A percentile compares a stretch with the other conserved stretches of the same genome.
phyloP scores from a whole-genome alignment of 257 asterid species.

The Gardenia jasminoides region DNA sequence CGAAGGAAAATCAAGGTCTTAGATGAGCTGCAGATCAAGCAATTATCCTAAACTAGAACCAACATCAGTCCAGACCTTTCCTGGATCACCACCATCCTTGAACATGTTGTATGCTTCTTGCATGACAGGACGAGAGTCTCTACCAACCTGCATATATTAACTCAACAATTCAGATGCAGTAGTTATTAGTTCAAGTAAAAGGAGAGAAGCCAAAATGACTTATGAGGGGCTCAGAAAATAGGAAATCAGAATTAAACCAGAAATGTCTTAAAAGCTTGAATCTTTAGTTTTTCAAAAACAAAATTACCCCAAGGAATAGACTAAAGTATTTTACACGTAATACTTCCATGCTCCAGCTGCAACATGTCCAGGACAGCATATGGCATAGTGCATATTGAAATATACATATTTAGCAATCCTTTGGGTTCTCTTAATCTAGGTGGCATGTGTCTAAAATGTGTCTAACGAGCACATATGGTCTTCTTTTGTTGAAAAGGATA shows the following conservation, averaged over 20 bases:
- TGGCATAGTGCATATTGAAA: neutral
- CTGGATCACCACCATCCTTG: conserved; percentile 85
- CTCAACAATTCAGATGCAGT: conserved; percentile 13
- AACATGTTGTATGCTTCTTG: conserved; percentile 68
- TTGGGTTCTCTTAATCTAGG: neutral
- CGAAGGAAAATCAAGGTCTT: neutral
- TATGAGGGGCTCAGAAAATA: neutral
- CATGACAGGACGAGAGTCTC: conserved; percentile 81
- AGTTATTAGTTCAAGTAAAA: neutral
- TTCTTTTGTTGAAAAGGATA: neutral
- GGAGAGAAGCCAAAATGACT: neutral
- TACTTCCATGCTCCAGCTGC: neutral
- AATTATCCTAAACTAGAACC: neutral
- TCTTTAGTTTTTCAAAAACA: neutral
- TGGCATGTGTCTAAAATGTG: neutral
- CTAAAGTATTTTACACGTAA: neutral
- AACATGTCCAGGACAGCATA: neutral
- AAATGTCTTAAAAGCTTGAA: neutral
- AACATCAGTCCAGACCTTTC: conserved; percentile 51
- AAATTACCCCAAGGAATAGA: neutral
- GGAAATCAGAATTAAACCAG: neutral
- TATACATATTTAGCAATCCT: neutral
- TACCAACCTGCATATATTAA: conserved; percentile 58
- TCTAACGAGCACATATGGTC: neutral
- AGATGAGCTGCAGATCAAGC: neutral